Conservation (phyloP, 2,329 filamentous ascomycete species). For the Blastomyces silverae region DNA sequence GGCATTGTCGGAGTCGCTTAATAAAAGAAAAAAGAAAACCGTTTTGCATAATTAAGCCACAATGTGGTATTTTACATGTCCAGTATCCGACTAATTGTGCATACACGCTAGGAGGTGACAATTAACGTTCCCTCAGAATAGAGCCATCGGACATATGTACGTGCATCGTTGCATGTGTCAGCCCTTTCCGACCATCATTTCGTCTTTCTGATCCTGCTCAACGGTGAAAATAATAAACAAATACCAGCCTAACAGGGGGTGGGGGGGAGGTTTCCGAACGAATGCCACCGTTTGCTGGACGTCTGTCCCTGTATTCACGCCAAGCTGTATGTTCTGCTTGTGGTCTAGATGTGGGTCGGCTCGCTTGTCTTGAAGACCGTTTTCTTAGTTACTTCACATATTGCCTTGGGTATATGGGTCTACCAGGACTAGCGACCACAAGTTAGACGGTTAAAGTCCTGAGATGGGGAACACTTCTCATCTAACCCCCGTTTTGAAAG, state of each 20-base stretch:
- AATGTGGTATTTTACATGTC: background rate
- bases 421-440: background rate
- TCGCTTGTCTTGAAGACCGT: constrained; percentile 5
- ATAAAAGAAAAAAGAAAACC: background rate
- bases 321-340: background rate
- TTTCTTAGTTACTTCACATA: constrained; percentile 8
- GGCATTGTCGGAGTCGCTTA: constrained; percentile 7
- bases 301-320: background rate
- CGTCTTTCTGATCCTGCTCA: background rate
- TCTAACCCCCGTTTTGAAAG: background rate
- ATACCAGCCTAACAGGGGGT: background rate
- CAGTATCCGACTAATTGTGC: background rate
- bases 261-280: background rate
- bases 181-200: background rate
- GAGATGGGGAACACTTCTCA: background rate
- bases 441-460: background rate
- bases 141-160: background rate
- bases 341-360: constrained; percentile 5
- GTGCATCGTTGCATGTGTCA: background rate
- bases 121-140: background rate
- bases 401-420: background rate
- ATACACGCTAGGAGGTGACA: background rate
- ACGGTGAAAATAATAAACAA: background rate
- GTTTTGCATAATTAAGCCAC: constrained; percentile 2
- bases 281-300: background rate